Evolutionary conservation across 1,284 basidiomycete species (phyloP).

Genomic region (Gymnopus androsaceus): DNA sequence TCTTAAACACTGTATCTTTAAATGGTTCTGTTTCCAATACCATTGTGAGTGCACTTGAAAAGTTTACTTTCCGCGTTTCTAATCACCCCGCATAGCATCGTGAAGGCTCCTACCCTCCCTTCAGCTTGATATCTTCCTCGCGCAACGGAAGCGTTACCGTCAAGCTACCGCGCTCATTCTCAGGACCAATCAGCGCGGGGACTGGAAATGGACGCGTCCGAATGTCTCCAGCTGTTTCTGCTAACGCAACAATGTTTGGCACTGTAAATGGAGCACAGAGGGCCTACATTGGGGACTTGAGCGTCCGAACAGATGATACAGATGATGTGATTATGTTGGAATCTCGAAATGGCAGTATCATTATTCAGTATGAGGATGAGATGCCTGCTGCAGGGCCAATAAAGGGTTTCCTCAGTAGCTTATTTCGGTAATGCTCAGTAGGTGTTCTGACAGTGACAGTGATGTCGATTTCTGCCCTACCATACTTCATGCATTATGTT

Average conservation of each 20-base stretch:
- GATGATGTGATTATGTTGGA: slow-evolving; percentile 7
- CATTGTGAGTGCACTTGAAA: slow-evolving; percentile 23
- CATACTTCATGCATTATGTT: too few relatives aligned
- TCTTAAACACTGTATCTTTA: slow-evolving; percentile 27
- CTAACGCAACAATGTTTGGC: slow-evolving; percentile 5
- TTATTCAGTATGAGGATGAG: slow-evolving; percentile 6
- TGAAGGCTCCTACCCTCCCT: slow-evolving; percentile 26
- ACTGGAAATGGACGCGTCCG: slow-evolving; percentile 2
- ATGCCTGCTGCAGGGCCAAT: not conserved
- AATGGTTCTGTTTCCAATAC: slow-evolving; percentile 34
- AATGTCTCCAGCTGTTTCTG: slow-evolving; percentile 5
- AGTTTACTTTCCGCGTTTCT: not conserved
- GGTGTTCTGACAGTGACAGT: too few relatives aligned
- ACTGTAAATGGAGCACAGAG: not conserved
- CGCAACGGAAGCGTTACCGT: slow-evolving; percentile 27
- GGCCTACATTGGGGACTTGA: slow-evolving; percentile 9
- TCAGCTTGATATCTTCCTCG: slow-evolving; percentile 25
- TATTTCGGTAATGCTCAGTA: not conserved
- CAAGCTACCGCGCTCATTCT: slow-evolving; percentile 32
- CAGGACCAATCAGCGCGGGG: slow-evolving; percentile 28
- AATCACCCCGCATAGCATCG: slow-evolving; percentile 5
- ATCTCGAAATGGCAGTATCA: not conserved
- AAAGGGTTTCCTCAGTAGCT: not conserved
- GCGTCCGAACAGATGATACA: not conserved
- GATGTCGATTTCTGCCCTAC: not conserved